Evolutionary conservation across 306 rosid species (phyloP).

Genomic region (Inga leiocalycina): DNA sequence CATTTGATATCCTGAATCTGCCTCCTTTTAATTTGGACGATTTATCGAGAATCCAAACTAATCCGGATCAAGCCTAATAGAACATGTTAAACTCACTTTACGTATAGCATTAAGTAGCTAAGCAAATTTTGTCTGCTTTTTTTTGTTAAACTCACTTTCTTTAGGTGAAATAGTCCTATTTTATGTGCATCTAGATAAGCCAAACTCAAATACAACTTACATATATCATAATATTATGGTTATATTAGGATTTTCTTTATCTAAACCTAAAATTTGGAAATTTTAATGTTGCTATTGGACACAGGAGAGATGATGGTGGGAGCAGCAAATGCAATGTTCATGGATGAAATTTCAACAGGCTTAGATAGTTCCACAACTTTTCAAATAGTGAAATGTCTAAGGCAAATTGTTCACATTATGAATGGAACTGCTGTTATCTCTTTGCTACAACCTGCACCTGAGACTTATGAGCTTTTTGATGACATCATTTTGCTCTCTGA

Average conservation of each 20-base stretch:
- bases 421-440: conserved; percentile 47
- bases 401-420: conserved; percentile 42
- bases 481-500: conserved; percentile 54
- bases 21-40: too few species aligned
- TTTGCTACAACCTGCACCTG: conserved; percentile 55
- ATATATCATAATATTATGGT: background rate
- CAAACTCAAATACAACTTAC: background rate
- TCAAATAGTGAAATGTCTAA: conserved; percentile 48
- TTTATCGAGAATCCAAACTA: too few species aligned
- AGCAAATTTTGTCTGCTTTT: too few species aligned
- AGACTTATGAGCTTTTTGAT: conserved; percentile 55
- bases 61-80: too few species aligned
- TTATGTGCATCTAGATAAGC: background rate
- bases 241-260: background rate
- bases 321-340: conserved; percentile 48
- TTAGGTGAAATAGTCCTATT: background rate
- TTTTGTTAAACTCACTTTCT: too few species aligned
- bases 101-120: too few species aligned
- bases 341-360: conserved; percentile 62
- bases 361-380: conserved; percentile 57
- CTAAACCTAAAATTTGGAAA: background rate
- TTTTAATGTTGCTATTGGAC: background rate
- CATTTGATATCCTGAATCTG: too few species aligned
- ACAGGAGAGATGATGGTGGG: conserved; percentile 65
- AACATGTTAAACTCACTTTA: too few species aligned